Percentiles rank a stretch among this genome's conserved stretches.
Evolutionary conservation across 805 yeast species (phyloP).

Genomic region (Yamadazyma paraphyllophila): DNA sequence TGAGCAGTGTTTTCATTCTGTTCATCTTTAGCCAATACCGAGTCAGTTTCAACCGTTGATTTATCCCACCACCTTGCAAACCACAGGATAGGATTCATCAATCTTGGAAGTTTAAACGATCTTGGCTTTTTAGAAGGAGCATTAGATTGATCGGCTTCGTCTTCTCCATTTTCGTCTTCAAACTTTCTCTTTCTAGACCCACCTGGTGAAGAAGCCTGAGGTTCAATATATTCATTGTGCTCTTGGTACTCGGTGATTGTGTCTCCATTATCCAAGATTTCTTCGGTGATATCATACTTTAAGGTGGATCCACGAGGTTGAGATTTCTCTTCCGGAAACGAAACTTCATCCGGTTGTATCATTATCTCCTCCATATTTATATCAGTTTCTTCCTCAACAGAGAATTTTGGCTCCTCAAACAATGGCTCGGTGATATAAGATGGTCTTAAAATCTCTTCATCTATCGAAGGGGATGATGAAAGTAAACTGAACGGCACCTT

Average conservation of each 20-base stretch:
- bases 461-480: not conserved
- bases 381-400: constrained; percentile 1
- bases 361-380: constrained; percentile 12
- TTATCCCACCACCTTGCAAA: not conserved
- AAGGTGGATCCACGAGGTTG: constrained; percentile 2
- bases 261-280: constrained; percentile 11
- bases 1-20: not conserved
- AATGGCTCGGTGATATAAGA: constrained; percentile 1
- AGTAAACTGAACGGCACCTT: not conserved
- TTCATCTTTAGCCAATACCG: not conserved
- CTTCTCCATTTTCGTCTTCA: constrained; percentile 2
- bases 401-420: constrained; percentile 2
- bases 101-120: not conserved
- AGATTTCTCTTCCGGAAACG: constrained; percentile 3
- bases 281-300: constrained; percentile 14
- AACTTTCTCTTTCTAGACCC: constrained; percentile 18
- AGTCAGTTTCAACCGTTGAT: not conserved
- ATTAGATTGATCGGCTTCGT: not conserved
- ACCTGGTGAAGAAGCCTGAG: constrained; percentile 1
- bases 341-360: constrained; percentile 9
- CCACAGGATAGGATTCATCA: not conserved
- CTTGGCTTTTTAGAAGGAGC: too few species aligned
- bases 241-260: not conserved
- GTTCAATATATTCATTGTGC: constrained; percentile 13
- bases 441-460: constrained; percentile 1